Percentiles rank a stretch among this genome's conserved stretches.
phyloP scores from a whole-genome alignment of 331 rosid genomes.

The Telfairia occidentalis region DNA sequence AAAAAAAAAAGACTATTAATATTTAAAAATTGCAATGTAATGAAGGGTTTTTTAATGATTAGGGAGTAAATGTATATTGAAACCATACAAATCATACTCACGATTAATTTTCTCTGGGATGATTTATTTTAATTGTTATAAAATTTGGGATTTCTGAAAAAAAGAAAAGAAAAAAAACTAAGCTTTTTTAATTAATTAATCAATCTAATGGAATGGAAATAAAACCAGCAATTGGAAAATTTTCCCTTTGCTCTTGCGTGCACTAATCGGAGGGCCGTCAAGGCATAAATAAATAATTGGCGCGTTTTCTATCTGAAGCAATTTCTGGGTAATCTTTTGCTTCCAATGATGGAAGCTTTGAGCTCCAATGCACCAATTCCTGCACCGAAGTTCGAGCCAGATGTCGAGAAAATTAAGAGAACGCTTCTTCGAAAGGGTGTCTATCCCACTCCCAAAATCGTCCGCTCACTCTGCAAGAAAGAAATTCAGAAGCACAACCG shows the following conservation, averaged over 20 bases:
- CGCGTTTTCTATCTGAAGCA: not conserved
- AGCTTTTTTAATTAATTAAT: no score
- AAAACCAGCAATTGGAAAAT: no score
- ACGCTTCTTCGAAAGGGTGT: constrained; percentile 43
- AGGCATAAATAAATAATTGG: not conserved
- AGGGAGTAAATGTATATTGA: no score
- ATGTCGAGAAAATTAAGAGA: constrained; percentile 43
- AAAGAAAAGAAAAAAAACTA: no score
- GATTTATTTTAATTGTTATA: no score
- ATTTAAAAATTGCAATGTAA: no score
- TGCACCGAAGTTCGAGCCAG: constrained; percentile 44
- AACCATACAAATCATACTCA: no score
- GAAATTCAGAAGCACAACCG: constrained; percentile 71
- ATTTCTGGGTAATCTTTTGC: not conserved
- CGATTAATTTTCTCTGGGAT: no score
- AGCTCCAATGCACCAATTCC: constrained; percentile 19
- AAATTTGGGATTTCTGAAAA: no score
- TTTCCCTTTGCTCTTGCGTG: not conserved
- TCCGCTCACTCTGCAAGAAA: constrained; percentile 77
- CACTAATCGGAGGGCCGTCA: not conserved
- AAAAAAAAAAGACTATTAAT: no score
- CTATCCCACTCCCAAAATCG: constrained; percentile 53
- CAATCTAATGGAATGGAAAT: no score
- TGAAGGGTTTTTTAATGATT: no score
- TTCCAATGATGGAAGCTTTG: constrained; percentile 50